A percentile compares a stretch with the other conserved stretches of the same genome.
These are phyloP conservation scores for Suhomyces canberraensis DNA, from an alignment of 805 yeast species.

Conservation along the genomic window DNA sequence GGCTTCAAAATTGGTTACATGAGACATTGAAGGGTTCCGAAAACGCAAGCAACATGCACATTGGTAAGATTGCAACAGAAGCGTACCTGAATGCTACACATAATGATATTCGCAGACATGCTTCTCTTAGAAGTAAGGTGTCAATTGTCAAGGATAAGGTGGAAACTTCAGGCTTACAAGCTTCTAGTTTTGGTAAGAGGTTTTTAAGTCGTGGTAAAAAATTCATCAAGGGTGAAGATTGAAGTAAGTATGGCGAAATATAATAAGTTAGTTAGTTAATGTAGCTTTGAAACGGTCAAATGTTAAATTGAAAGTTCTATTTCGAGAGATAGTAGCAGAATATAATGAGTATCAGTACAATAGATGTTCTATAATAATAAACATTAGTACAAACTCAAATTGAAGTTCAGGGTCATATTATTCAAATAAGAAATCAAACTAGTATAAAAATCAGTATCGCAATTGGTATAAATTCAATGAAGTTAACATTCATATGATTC, in stretches of 20 bases:
- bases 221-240: constrained; percentile 30
- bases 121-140: constrained; percentile 45
- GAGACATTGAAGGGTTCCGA: constrained; percentile 41
- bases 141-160: constrained; percentile 50
- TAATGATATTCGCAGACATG: constrained; percentile 47
- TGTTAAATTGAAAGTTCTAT: too few relatives aligned
- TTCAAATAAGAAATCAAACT: too few relatives aligned
- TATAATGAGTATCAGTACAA: too few relatives aligned
- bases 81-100: constrained; percentile 67
- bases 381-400: too few relatives aligned
- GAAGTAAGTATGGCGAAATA: not conserved
- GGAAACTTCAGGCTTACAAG: constrained; percentile 43
- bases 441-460: too few relatives aligned
- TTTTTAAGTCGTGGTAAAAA: constrained; percentile 57
- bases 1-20: constrained; percentile 56
- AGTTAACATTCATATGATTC: too few relatives aligned
- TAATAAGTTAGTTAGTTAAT: too few relatives aligned
- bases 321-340: too few relatives aligned
- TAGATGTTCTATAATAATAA: too few relatives aligned
- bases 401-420: too few relatives aligned
- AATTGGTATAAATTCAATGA: too few relatives aligned
- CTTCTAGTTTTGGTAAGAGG: constrained; percentile 55
- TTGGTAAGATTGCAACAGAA: constrained; percentile 55
- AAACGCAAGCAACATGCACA: constrained; percentile 33
- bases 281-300: not conserved